Base-by-base conservation (phyloP, 108 stramenopile genomes). In the Skeletonema tropicum region DNA sequence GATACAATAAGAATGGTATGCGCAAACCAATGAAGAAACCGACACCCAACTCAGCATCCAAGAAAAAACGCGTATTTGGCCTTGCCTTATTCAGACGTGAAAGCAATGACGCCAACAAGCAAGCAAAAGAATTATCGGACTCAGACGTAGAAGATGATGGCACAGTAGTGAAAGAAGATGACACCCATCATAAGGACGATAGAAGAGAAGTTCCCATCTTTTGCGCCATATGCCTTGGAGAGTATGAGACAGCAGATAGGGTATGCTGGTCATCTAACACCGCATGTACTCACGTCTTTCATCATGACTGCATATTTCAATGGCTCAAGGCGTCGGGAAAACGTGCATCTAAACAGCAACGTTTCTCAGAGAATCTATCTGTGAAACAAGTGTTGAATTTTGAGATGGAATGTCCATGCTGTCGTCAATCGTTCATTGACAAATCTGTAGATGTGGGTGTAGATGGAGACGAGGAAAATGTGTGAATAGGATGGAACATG, bases 281-380 rank as follows among this genome's bases (percentile, higher is more conserved):
- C 6, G 57, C 19, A 13, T 83, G 83, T 60, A 69, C 63, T 57
- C 83, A 83, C 25, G 77, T 63, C 35, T 83, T 83, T 48, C 83
- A 83, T 60, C 73, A 61, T 10, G 73, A 83, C 21, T 83, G 83
- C 21, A 83, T 83, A 25, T 17, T 70, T 3, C 60, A 74, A 31
- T 83, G 77, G 64, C 61, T 83, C 23, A 35, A 64, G 42, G 21
- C 45, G 14, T 61, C 60, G 33, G 64, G 64, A 7, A 38, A 60
- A 35, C 65, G 72, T 31, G 36, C 21, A 15, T 57, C 55, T 4
- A 58, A 35, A 30, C 21, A 58, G 11, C 73, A 74, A 31, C 55
- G 55, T 8, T 74, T 74, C 41, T 46, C 31, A 7, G 65, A 66
- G 15, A 17, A 31, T 59, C 63, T 35, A 29, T 32, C 30, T 10